Evolutionary conservation across 805 yeast genomes (phyloP).

Genomic region (Monosporozyma unispora): DNA sequence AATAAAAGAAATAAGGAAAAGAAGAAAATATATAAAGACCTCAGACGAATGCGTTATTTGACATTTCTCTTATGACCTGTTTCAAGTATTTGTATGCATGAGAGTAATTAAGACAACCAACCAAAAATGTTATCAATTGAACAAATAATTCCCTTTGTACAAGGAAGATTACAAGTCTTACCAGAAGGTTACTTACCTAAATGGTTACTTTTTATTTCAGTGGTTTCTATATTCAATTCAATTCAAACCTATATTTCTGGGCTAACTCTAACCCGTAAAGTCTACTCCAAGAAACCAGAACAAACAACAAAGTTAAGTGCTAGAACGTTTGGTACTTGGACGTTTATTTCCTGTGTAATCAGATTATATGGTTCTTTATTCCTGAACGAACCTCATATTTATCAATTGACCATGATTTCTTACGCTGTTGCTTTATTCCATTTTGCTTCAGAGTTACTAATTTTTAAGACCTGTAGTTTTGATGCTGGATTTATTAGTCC

Average conservation of each 20-base stretch:
- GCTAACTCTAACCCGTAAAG: slow-evolving; percentile 63
- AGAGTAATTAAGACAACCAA: background rate
- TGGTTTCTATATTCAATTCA: slow-evolving; percentile 88
- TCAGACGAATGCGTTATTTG: background rate
- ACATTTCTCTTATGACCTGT: background rate
- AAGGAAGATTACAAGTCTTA: slow-evolving; percentile 14
- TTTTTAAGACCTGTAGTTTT: slow-evolving; percentile 68
- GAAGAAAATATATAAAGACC: background rate
- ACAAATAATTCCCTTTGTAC: slow-evolving; percentile 28
- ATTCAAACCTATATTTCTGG: slow-evolving; percentile 76
- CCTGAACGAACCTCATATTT: slow-evolving; percentile 59
- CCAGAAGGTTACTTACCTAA: slow-evolving; percentile 58
- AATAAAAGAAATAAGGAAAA: background rate
- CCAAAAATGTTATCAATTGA: slow-evolving; percentile 26
- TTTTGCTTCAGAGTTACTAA: slow-evolving; percentile 74
- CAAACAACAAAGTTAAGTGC: slow-evolving; percentile 68
- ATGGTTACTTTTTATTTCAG: slow-evolving; percentile 73
- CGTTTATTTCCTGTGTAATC: slow-evolving; percentile 73
- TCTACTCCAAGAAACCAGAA: slow-evolving; percentile 56
- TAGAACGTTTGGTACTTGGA: slow-evolving; percentile 99
- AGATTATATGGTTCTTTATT: slow-evolving; percentile 83
- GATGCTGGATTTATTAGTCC: slow-evolving; percentile 92
- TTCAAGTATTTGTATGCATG: background rate
- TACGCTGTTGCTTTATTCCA: slow-evolving; percentile 78
- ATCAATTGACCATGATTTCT: slow-evolving; percentile 68